These are phyloP conservation scores for Brassica carinata DNA, from an alignment of 345 rosid species.

Conservation along the genomic window DNA sequence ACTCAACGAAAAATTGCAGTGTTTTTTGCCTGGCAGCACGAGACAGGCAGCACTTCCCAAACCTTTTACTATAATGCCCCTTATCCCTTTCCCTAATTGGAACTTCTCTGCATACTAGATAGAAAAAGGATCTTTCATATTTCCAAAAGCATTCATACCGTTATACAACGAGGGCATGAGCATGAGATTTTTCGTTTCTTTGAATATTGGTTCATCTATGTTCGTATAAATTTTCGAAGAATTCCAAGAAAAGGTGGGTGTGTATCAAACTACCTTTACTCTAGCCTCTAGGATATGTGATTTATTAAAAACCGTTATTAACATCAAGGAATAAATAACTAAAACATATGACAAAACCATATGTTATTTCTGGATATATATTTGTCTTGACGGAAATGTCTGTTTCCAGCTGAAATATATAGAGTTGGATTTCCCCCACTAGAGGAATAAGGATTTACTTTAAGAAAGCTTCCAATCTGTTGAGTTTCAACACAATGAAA, in stretches of 20 bases:
- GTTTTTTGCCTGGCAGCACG: constrained; percentile 22
- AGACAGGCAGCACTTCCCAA: constrained; percentile 27
- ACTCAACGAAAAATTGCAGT: constrained; percentile 25
- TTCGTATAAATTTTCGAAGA: not conserved
- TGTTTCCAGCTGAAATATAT: not conserved
- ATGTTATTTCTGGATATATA: not conserved
- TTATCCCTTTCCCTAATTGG: constrained; percentile 25
- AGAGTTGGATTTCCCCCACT: not conserved
- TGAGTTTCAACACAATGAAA: not conserved
- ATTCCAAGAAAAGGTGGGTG: not conserved
- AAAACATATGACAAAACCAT: not conserved
- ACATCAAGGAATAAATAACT: not conserved
- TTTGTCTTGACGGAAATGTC: not conserved
- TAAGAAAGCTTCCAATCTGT: not conserved
- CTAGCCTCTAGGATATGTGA: not conserved
- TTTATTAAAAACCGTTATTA: not conserved
- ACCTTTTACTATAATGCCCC: constrained; percentile 5
- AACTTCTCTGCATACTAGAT: not conserved
- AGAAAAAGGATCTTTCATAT: not conserved
- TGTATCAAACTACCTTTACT: not conserved
- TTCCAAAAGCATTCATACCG: not conserved
- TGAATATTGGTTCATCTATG: not conserved
- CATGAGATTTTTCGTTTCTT: not conserved
- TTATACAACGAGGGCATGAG: not conserved
- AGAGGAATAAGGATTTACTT: not conserved